Base-by-base conservation (phyloP, 805 yeast species). In the Ogataea chonburiensis region DNA sequence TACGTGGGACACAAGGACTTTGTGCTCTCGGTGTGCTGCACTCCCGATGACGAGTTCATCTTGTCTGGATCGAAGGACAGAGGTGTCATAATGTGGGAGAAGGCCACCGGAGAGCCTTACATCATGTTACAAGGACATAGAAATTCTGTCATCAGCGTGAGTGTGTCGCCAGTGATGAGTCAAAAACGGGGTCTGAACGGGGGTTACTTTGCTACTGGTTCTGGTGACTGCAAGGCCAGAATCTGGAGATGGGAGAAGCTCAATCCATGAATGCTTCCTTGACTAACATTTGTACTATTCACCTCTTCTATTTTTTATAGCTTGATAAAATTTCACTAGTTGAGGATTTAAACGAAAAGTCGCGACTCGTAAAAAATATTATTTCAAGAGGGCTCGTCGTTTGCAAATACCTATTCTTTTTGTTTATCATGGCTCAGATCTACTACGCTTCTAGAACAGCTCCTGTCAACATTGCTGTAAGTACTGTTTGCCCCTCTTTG, bases 1-100 rank as follows among this genome's bases (percentile, higher is more conserved):
- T 88, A 88, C 58, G 81, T 83, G 36, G 98, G 98, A 24, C 98
- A 91, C 68, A 86, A 86, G 66, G 98, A 93, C 68, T 91, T 89
- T 62, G 98, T 91, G 15, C 73, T 93, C 44, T 80, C 93, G 29
- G 97, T 91, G 17, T 91, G 97, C 53, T 80, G 94, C 18, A 87
- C 97, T 3, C 96, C 96, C 30, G 91, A 87, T 61, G 86, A 85
- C 53, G 83, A 86, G 60, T 91, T 86, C 70, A 84, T 91, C 38
- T 71, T 91, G 39, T 85, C 95, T 1, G 98, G 98, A 36, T 87
- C 96, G 20, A 91, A 91, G 63, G 98, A 91, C 68, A 81, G 97
- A 54, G 96, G 97, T 36, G 96, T 91, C 37, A 84, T 89, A 45
- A 84, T 91, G 69, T 91, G 98, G 98, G 96, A 91, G 60, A 89